Percentiles rank a stretch among this genome's conserved stretches.
These are phyloP conservation scores for Penicillium fuscoglaucum DNA, from an alignment of 2,329 filamentous ascomycete genomes.

Conservation along the genomic window DNA sequence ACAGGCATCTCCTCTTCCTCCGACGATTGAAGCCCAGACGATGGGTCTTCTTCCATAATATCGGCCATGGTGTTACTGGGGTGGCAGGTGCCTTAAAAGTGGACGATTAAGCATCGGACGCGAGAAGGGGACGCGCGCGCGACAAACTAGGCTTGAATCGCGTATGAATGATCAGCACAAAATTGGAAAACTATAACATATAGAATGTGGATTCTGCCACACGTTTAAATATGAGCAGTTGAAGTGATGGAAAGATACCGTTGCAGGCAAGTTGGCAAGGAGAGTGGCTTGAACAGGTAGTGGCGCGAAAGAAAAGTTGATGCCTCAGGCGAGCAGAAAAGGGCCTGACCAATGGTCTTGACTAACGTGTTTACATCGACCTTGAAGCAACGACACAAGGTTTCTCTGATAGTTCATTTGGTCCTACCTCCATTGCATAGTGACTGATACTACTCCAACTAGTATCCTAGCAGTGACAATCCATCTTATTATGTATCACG, in stretches of 20 bases:
- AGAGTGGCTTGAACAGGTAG: constrained; percentile 11
- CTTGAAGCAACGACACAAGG: constrained; percentile 3
- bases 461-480: neutral
- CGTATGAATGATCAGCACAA: neutral
- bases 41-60: constrained; percentile 31
- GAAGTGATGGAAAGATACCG: neutral
- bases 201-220: neutral
- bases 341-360: neutral
- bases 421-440: neutral
- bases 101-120: constrained; percentile 5
- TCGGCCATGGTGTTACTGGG: constrained; percentile 16
- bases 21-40: constrained; percentile 29
- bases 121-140: constrained; percentile 1
- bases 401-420: neutral
- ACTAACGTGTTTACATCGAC: constrained; percentile 3
- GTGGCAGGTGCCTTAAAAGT: neutral
- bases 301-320: constrained; percentile 8
- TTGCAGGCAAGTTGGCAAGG: constrained; percentile 8
- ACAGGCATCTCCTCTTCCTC: constrained; percentile 25
- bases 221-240: neutral
- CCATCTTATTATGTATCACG: neutral
- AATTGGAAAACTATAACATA: neutral
- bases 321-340: constrained; percentile 11
- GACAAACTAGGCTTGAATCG: neutral
- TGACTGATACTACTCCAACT: neutral